Evolutionary conservation across 75 land plant genomes (phyloP), one percentile per base, ranked within the genome.

Genomic region (Cryptomeria japonica): DNA sequence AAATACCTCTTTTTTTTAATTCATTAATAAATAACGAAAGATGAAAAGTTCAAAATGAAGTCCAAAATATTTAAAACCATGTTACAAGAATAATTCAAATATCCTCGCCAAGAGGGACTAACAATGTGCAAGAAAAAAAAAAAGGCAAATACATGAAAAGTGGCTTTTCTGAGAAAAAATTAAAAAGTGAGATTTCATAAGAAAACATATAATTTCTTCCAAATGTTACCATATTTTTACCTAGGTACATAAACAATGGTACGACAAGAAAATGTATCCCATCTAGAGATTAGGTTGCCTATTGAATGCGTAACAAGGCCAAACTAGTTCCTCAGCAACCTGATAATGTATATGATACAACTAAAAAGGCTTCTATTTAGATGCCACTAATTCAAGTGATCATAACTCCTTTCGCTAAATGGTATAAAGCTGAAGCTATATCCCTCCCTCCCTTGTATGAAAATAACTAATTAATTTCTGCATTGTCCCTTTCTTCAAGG

Each of bases 261-360:
- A n/a, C 11, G n/a, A 42, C 46, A 8, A 28, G 12, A 13, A 82
- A 82, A 42, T n/a, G 31, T 32, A 82, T 46, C 34, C 34, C 84
- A 46, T n/a, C 28, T 38, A 80, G 84, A 80, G 47, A 80, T 12
- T 28, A 82, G 84, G 51, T 25, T 28, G 14, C 49, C 84, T n/a
- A 46, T 13, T 46, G 47, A 46, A 82, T 44, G 37, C 31, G 84
- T 46, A 46, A 42, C n/a, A 80, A 28, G 5, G 51, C 10, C 12
- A 25, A 82, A 46, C 5, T 82, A 46, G 31, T n/a, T 82, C 9
- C 32, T 28, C 28, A 1, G n/a, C 44, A 42, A 44, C 47, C 47
- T 80, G 25, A 80, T 8, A 79, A n/a, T 28, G 83, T 44, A 82
- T 28, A 82, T 10, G n/a, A 44, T 44, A 82, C 84, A 82, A 80